A percentile compares a stretch with the other conserved stretches of the same genome.
Evolutionary conservation across 2,329 filamentous ascomycete genomes (phyloP).

Genomic region (Exophiala bonariae): DNA sequence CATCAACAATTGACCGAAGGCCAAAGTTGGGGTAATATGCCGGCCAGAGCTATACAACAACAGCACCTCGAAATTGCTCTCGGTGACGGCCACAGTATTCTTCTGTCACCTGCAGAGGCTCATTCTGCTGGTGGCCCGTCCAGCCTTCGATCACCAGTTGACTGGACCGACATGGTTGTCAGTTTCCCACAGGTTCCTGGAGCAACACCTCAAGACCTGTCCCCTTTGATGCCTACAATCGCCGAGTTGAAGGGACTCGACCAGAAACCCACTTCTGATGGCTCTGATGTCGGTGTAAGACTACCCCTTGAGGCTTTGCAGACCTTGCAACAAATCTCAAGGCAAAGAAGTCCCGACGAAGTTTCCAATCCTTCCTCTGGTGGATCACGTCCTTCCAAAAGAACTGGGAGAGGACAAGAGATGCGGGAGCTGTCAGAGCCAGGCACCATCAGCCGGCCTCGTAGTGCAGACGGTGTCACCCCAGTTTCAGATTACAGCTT

Average conservation of each 20-base stretch:
- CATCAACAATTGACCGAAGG: constrained; percentile 20
- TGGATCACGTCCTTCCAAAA: constrained; percentile 15
- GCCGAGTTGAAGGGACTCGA: constrained; percentile 22
- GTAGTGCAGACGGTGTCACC: constrained; percentile 44
- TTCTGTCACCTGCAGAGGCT: constrained; percentile 26
- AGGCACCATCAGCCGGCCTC: constrained; percentile 39
- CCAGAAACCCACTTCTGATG: constrained; percentile 8
- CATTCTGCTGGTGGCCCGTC: constrained; percentile 17
- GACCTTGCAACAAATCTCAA: constrained; percentile 72
- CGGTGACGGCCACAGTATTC: constrained; percentile 35
- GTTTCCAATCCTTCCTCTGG: constrained; percentile 38
- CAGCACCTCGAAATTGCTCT: constrained; percentile 32
- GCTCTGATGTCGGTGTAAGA: constrained; percentile 57
- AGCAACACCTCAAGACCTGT: constrained; percentile 25
- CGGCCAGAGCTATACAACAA: constrained; percentile 1
- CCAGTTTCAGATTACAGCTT: constrained; percentile 68
- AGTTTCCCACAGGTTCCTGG: constrained; percentile 42
- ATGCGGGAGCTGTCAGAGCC: constrained; percentile 62
- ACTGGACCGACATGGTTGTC: constrained; percentile 59
- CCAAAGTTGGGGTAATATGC: constrained; percentile 21
- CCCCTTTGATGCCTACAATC: constrained; percentile 24
- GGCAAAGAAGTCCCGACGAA: constrained; percentile 45
- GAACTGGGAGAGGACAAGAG: constrained; percentile 40
- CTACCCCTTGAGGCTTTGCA: constrained; percentile 79
- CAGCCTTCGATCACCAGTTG: constrained; percentile 37